Conservation (phyloP, 371 early-diverging fungal genomes). For the Mucor irregularis region DNA sequence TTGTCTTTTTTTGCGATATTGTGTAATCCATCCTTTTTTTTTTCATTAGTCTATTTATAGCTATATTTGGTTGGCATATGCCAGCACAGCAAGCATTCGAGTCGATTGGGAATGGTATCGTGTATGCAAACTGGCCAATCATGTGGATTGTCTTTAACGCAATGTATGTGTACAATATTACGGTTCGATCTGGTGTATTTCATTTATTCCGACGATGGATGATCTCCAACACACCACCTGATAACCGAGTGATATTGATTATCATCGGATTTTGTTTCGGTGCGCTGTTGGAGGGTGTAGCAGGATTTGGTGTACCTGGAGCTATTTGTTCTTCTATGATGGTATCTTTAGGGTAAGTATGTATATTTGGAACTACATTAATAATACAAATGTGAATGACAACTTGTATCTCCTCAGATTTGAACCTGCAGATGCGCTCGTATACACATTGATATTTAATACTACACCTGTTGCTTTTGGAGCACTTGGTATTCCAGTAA, state of each 20-base stretch:
- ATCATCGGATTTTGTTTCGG: conserved; percentile 44
- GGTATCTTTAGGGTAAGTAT: conserved; percentile 41
- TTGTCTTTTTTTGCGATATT: background rate
- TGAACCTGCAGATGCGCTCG: conserved; percentile 30
- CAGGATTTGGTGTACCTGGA: conserved; percentile 51
- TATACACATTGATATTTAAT: conserved; percentile 18
- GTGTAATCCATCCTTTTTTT: background rate
- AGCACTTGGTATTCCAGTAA: conserved; percentile 17
- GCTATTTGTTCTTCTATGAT: conserved; percentile 49
- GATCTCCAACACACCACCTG: conserved; percentile 40
- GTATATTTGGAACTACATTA: no score
- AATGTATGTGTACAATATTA: conserved; percentile 41
- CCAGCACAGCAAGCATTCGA: conserved; percentile 43
- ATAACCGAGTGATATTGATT: conserved; percentile 36
- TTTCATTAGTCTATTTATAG: conserved; percentile 35
- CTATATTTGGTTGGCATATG: conserved; percentile 53
- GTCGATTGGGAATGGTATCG: conserved; percentile 41
- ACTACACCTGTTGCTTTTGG: conserved; percentile 22
- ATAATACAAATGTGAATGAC: no score
- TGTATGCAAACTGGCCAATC: conserved; percentile 51
- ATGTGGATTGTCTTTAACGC: conserved; percentile 53
- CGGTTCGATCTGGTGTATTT: conserved; percentile 43
- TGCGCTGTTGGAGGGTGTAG: conserved; percentile 45
- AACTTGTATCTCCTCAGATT: conserved; percentile 17
- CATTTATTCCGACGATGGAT: conserved; percentile 48